Evolutionary conservation across 1,284 basidiomycete genomes (phyloP), one percentile per base, ranked within the genome.

Genomic region (Ustilago crameri): DNA sequence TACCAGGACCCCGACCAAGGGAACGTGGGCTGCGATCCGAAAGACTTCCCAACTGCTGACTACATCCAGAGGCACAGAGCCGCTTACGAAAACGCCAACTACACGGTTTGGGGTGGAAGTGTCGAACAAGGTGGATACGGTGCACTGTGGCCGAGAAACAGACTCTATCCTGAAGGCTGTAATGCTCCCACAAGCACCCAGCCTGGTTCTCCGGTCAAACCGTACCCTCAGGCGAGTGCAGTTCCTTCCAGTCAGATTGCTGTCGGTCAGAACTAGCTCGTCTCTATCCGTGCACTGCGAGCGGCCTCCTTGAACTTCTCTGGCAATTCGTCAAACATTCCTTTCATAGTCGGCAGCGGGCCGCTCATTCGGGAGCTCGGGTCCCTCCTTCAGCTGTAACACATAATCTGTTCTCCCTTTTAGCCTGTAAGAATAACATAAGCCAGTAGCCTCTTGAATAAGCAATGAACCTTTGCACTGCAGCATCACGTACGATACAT

Each of bases 31-130:
- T 80, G 79, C 60, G 77, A 79, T 49, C 78, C 78, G 1, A 49
- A 51, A 17, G 71, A 86, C 66, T 87, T 86, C 79, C 88, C 88
- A 9, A 89, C 88, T 0, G 81, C 83, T 34, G 82, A 84, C 30
- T 89, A 89, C 77, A 89, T 89, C 77, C 41, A 71, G 24, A 55
- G 74, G 3, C 78, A 80, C 53, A 30, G 22, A 3, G 73, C 53
- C 20, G 77, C 77, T 3, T 79, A 79, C 49, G 34, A 51, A 14
- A 78, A 79, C 37, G 40, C 74, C 23, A 80, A 80, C 62, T 58
- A 64, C 26, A 80, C 78, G 2, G 41, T 63, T 14, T 79, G 81
- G 81, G 74, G 79, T 15, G 68, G 70, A 30, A 74, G 63, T 3
- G 38, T 51, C 3, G 68, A 66, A 2, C 51, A 74, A 22, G 79